These are phyloP conservation scores for Brachypodium distachyon DNA, from an alignment of 202 grass and related monocot genomes.

Conservation along the genomic window DNA sequence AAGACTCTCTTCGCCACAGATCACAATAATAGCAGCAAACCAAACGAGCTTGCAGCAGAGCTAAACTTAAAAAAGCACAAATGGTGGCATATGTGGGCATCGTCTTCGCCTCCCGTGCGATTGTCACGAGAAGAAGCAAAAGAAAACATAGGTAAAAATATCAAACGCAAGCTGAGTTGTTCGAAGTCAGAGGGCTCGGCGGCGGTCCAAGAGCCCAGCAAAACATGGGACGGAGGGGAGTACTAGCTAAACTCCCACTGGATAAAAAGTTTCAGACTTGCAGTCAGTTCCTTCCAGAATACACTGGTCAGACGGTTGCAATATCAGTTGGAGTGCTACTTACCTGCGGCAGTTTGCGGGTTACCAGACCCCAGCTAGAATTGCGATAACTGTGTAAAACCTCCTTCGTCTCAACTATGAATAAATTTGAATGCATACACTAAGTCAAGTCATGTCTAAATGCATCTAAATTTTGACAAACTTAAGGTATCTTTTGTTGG, in stretches of 20 bases:
- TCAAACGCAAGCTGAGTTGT: background rate
- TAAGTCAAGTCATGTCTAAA: too few relatives aligned
- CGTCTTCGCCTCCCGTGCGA: too few relatives aligned
- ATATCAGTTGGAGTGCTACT: too few relatives aligned
- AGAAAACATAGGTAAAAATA: background rate
- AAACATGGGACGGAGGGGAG: too few relatives aligned
- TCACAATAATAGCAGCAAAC: background rate
- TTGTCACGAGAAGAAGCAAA: background rate
- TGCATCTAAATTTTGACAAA: too few relatives aligned
- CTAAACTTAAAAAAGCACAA: background rate
- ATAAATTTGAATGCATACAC: too few relatives aligned
- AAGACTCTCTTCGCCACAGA: background rate
- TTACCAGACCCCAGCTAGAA: background rate
- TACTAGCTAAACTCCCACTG: background rate
- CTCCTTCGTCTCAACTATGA: too few relatives aligned
- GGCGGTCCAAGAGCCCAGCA: background rate
- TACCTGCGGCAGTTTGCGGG: background rate
- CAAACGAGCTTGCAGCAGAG: background rate
- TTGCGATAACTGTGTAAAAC: background rate
- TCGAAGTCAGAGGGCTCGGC: background rate
- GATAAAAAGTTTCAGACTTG: too few relatives aligned
- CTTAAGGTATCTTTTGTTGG: too few relatives aligned
- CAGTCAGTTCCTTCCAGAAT: background rate
- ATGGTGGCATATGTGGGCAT: background rate
- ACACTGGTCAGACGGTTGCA: background rate